Evolutionary conservation across 352 stramenopile genomes (phyloP).

Genomic region (Elongisporangium prolatum): DNA sequence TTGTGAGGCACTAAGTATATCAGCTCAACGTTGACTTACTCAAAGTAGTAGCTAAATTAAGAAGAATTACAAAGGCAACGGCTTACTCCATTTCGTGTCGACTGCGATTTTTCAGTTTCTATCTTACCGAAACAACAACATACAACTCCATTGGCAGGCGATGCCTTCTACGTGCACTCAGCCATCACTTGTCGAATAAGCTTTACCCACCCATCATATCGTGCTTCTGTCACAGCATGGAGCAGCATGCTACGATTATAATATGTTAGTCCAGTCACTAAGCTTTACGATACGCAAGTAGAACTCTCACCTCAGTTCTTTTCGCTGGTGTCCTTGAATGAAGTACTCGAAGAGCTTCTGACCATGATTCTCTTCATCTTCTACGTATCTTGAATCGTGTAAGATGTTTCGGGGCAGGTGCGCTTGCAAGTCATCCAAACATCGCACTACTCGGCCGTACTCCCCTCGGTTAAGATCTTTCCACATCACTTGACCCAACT

Average conservation of each 20-base stretch:
- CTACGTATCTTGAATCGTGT: constrained; percentile 15
- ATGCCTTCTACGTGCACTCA: constrained; percentile 6
- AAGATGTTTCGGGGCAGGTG: constrained; percentile 34
- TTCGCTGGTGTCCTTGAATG: constrained; percentile 33
- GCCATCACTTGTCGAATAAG: constrained; percentile 41
- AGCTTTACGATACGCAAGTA: neutral
- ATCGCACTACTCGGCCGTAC: constrained; percentile 63
- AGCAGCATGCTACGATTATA: constrained; percentile 30
- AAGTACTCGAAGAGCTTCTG: constrained; percentile 37
- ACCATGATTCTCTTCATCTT: constrained; percentile 14
- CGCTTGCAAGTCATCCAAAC: constrained; percentile 56
- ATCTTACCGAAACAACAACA: neutral
- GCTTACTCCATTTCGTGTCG: neutral
- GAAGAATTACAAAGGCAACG: no score
- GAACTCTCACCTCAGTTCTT: constrained; percentile 29
- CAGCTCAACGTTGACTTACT: no score
- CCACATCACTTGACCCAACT: constrained; percentile 45
- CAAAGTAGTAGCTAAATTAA: no score
- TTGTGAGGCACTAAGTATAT: no score
- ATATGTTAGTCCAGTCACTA: neutral
- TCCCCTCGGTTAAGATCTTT: constrained; percentile 52
- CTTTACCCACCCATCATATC: constrained; percentile 38
- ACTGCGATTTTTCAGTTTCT: neutral
- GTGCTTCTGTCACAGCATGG: constrained; percentile 50
- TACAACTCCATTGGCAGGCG: neutral